A percentile compares a stretch with the other conserved stretches of the same genome.
Evolutionary conservation across 1,139 yeast genomes (phyloP).

Genomic region (Lodderomyces oxycetoniae): DNA sequence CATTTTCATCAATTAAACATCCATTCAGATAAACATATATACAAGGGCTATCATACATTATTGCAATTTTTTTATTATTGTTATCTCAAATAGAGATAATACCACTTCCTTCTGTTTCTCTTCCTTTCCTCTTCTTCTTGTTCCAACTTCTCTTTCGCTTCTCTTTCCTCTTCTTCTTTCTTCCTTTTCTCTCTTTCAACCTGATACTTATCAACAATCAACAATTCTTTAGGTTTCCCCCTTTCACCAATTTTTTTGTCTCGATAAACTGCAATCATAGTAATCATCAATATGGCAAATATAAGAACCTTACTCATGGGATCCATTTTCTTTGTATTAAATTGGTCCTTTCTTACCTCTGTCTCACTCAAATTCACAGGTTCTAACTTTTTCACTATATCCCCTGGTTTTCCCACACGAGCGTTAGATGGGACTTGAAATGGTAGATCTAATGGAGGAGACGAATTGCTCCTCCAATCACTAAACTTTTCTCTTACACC

Average conservation of each 20-base stretch:
- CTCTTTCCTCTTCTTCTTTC: slow-evolving; percentile 15
- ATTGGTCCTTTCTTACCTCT: slow-evolving; percentile 42
- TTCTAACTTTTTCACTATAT: slow-evolving; percentile 26
- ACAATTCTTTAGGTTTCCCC: slow-evolving; percentile 41
- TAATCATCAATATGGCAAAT: slow-evolving; percentile 39
- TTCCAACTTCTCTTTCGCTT: slow-evolving; percentile 7
- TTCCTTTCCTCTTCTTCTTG: slow-evolving; percentile 10
- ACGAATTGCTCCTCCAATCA: slow-evolving; percentile 34
- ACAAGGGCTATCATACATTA: too few species aligned
- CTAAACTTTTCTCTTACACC: slow-evolving; percentile 57
- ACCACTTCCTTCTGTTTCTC: slow-evolving; percentile 20
- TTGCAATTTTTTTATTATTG: not conserved
- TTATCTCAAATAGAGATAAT: slow-evolving; percentile 23
- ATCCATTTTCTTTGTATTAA: slow-evolving; percentile 49
- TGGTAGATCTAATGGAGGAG: slow-evolving; percentile 53
- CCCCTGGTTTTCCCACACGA: slow-evolving; percentile 8
- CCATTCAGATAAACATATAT: too few species aligned
- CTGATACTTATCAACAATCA: slow-evolving; percentile 36
- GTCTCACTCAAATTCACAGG: slow-evolving; percentile 47
- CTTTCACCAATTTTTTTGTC: slow-evolving; percentile 49
- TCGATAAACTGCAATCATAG: slow-evolving; percentile 43
- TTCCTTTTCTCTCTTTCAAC: slow-evolving; percentile 24
- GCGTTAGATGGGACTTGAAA: slow-evolving; percentile 42
- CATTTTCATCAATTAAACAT: not conserved
- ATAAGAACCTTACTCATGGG: slow-evolving; percentile 50